Evolutionary conservation across 2,329 filamentous ascomycete species (phyloP), one percentile per base, ranked within the genome.

Genomic region (Venturia asperata): DNA sequence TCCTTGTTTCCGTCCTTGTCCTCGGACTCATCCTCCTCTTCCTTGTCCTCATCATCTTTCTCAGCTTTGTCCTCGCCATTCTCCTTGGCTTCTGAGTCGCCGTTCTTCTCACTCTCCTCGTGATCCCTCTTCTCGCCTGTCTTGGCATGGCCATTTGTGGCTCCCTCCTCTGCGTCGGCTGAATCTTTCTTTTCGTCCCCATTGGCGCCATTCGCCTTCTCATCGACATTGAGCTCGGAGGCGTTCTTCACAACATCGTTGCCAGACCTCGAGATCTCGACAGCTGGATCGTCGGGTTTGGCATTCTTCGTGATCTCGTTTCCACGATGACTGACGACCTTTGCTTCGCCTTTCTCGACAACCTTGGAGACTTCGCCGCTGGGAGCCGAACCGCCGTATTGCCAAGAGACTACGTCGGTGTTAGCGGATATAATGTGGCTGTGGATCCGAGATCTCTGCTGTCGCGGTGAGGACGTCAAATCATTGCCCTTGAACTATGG

Each of bases 201-300:
- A 66, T 72, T 68, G 64, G 67, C 70, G 21, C 71, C 74, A 39
- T 24, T 64, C 10, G 70, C 68, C 13, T 69, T 64, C 45, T 63
- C 78, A 65, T 86, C 83, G 42, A 87, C 77, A 3, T 81, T 79
- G 37, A 87, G 76, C 74, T 88, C 85, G 55, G 79, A 82, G 15
- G 85, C 83, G 67, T 79, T 80, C 77, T 88, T 87, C 63, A 87
- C 84, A 24, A 87, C 85, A 72, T 88, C 85, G 70, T 87, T 86
- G 61, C 85, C 85, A 17, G 79, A 77, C 58, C 84, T 79, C 69
- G 79, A 78, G 69, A 88, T 75, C 68, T 82, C 81, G 6, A 88
- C 82, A 41, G 85, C 86, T 2, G 85, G 85, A 68, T 88, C 84
- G 24, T 80, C 79, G 37, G 82, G 80, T 34, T 83, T 80, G 62